Evolutionary conservation across 352 stramenopile species (phyloP), one percentile per base, ranked within the genome.

Genomic region (Plasmopara muralis): DNA sequence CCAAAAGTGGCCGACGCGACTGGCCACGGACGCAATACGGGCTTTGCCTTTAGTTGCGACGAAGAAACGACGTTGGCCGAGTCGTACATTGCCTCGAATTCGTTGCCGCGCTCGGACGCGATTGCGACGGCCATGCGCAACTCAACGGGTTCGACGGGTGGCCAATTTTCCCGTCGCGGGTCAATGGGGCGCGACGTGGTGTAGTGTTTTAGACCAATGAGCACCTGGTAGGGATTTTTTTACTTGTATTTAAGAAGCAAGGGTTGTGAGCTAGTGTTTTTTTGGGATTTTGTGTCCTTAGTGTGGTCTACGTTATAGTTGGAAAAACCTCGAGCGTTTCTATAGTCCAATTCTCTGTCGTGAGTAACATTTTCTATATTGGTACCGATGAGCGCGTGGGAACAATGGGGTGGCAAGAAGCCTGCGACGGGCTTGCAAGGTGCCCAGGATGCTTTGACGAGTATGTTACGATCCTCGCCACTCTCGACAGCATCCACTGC

Each of bases 41-140:
- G 82, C 40, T 92, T 71, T 47, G 82, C 82, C 28, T 92, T 92
- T 60, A 90, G 79, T 53, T 90, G 77, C 57, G 82, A 92, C 55
- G 79, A 92, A 45, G 77, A 87, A 53, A 92, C 82, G 41, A 89
- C 82, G 39, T 49, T 88, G 13, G 82, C 76, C 42, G 82, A 92
- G 65, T 88, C 77, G 55, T 89, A 89, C 62, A 91, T 91, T 43
- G 81, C 81, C 14, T 89, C 81, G 12, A 89, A 86, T 57, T 86
- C 75, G 57, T 53, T 85, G 45, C 72, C 72, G n/a, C 66, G 71
- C 25, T 85, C 78, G 15, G 74, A 89, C 18, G 78, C 78, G 37
- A 70, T 87, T 43, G 70, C 72, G 8, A 72, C 72, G 9, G 78
- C 78, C 10, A 70, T 84, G 48, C 75, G 78, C 37, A 87, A 86